Percentiles rank a stretch among this genome's conserved stretches.
phyloP scores from a whole-genome alignment of 331 rosid species.

The Quercus tomentella region DNA sequence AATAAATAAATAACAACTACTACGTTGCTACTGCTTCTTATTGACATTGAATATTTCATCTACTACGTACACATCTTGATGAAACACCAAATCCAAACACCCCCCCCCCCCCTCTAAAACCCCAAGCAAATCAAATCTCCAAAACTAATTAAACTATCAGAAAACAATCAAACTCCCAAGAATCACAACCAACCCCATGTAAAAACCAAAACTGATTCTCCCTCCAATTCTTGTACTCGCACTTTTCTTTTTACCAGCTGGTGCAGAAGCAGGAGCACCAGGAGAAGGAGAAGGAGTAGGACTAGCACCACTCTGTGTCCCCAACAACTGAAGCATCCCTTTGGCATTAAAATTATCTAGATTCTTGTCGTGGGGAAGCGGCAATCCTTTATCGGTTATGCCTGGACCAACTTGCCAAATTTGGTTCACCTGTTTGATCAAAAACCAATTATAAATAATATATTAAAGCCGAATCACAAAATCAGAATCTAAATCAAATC shows the following conservation, averaged over 20 bases:
- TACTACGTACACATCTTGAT: too few relatives aligned
- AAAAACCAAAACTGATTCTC: neutral
- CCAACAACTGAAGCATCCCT: neutral
- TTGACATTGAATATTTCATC: too few relatives aligned
- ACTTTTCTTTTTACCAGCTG: neutral
- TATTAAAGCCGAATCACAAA: too few relatives aligned
- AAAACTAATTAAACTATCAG: neutral
- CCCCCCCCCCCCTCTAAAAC: too few relatives aligned
- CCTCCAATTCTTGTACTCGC: neutral
- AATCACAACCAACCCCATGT: constrained; percentile 1
- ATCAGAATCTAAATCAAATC: too few relatives aligned
- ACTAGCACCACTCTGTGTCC: neutral
- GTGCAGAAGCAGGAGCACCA: neutral
- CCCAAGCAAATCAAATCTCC: neutral
- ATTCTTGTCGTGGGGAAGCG: neutral
- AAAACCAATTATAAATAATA: too few relatives aligned
- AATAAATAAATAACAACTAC: too few relatives aligned
- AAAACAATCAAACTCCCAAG: neutral
- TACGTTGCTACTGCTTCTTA: too few relatives aligned
- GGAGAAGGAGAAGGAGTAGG: neutral
- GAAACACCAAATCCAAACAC: too few relatives aligned
- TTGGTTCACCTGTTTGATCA: constrained; percentile 27
- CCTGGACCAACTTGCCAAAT: constrained; percentile 87
- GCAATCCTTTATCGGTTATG: constrained; percentile 9
- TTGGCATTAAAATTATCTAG: constrained; percentile 17